A percentile compares a stretch with the other conserved stretches of the same genome.
phyloP scores from a whole-genome alignment of 1,139 yeast genomes.

The Saccharomyces hybrid region DNA sequence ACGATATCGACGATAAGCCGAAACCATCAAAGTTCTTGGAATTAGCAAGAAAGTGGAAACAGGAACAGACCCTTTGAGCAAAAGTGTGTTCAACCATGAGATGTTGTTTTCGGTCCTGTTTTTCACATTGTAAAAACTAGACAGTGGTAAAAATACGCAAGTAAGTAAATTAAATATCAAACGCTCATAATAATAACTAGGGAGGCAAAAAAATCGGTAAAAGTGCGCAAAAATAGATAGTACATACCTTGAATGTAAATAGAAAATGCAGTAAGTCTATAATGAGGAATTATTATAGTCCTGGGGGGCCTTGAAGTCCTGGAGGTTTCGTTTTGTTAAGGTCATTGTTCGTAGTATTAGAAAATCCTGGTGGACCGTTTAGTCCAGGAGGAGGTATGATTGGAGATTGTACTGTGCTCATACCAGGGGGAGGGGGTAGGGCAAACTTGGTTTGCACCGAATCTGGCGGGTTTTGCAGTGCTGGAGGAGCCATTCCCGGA shows the following conservation, averaged over 20 bases:
- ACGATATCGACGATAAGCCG: conserved; percentile 34
- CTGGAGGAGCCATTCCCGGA: neutral
- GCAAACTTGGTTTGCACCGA: neutral
- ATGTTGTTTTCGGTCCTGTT: neutral
- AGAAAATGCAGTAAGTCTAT: neutral
- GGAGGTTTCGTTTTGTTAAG: neutral
- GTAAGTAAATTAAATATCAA: neutral
- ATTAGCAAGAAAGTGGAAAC: conserved; percentile 57
- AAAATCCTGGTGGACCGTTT: neutral
- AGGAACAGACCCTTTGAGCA: conserved; percentile 10
- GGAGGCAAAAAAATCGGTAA: neutral
- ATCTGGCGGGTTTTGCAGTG: neutral
- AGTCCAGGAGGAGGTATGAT: neutral
- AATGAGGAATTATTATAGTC: neutral
- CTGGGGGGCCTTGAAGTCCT: neutral
- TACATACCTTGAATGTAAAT: neutral
- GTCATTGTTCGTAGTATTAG: neutral
- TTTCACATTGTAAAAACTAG: neutral
- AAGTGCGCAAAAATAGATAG: neutral
- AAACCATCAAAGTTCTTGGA: conserved; percentile 46
- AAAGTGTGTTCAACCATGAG: neutral
- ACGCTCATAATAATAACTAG: neutral
- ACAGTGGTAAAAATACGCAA: neutral
- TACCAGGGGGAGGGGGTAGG: neutral
- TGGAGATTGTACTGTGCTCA: neutral